Percentiles rank a stretch among this genome's conserved stretches.
Conservation (phyloP, 371 early-diverging fungal species). For the Mucor velutinosus region DNA sequence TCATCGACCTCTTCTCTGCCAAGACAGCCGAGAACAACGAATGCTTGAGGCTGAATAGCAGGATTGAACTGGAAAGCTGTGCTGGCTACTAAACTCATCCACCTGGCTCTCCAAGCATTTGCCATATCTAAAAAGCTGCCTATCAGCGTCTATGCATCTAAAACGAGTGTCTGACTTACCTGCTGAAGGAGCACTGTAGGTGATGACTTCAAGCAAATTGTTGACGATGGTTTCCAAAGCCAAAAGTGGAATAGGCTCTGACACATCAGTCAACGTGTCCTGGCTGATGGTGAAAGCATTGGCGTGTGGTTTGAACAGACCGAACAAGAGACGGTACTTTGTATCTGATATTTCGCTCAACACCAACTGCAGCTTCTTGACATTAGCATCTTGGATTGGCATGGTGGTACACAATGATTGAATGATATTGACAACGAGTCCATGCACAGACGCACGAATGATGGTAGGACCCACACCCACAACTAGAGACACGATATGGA, state of each 20-base stretch:
- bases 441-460: constrained; percentile 89
- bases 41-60: constrained; percentile 92
- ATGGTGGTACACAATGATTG: constrained; percentile 84
- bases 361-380: constrained; percentile 60
- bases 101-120: constrained; percentile 85
- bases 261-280: constrained; percentile 67
- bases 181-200: constrained; percentile 73
- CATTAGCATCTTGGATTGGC: constrained; percentile 65
- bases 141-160: neutral
- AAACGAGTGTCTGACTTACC: constrained; percentile 36
- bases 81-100: constrained; percentile 89
- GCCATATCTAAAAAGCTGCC: constrained; percentile 55
- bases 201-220: constrained; percentile 79
- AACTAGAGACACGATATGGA: constrained; percentile 81
- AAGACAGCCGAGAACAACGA: constrained; percentile 88
- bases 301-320: constrained; percentile 68
- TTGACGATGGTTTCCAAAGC: constrained; percentile 83
- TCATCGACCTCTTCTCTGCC: constrained; percentile 88
- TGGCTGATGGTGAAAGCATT: constrained; percentile 69
- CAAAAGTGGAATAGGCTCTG: constrained; percentile 71
- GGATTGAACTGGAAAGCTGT: constrained; percentile 94
- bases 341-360: constrained; percentile 78
- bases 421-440: constrained; percentile 86
- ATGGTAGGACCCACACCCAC: constrained; percentile 85
- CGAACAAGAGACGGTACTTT: constrained; percentile 80